Evolutionary conservation across 306 rosid species (phyloP), one percentile per base, ranked within the genome.

Genomic region (Sphenostylis stenocarpa): DNA sequence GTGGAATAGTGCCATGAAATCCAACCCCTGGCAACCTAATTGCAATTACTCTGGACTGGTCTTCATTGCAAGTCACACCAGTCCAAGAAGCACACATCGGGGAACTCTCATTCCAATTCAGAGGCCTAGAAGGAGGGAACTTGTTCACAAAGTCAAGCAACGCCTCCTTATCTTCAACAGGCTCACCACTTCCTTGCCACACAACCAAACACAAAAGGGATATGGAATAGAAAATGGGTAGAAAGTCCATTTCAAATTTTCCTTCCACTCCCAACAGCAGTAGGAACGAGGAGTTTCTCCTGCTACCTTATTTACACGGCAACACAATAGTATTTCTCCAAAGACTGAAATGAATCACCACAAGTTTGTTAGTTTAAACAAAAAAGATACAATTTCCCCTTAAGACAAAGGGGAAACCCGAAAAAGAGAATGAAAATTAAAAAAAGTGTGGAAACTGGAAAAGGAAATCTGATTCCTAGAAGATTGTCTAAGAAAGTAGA

Each of bases 21-120:
- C 98, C 98, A 34, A 91, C 88, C 15, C 97, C 98, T 9, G 98
- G 98, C 81, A 93, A 77, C 23, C 98, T 85, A 48, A 93, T 87
- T 29, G 94, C 88, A 17, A 85, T 70, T 4, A 93, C 97, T 21
- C 83, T 79, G 10, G 96, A 84, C 49, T 68, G 56, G 17, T 88
- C 96, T 67, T 69, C 85, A 69, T 79, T 88, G 61, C 98, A 93
- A 79, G 92, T 86, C 45, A 93, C 87, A 24, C 98, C 98, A 75
- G 94, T 91, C 98, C 98, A 93, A 85, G 68, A 23, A 77, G 60
- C 77, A 73, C 98, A 93, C 14, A 90, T 80, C 10, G 90, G 75
- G 26, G 80, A 80, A 41, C 66, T 78, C 66, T 80, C 84, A 39
- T 88, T 86, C 98, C 98, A 93, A 76, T 93, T 90, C 34, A 93